Evolutionary conservation across 129 eudicot species (phyloP), one percentile per base, ranked within the genome.

Genomic region (Oenanthe sinensis): DNA sequence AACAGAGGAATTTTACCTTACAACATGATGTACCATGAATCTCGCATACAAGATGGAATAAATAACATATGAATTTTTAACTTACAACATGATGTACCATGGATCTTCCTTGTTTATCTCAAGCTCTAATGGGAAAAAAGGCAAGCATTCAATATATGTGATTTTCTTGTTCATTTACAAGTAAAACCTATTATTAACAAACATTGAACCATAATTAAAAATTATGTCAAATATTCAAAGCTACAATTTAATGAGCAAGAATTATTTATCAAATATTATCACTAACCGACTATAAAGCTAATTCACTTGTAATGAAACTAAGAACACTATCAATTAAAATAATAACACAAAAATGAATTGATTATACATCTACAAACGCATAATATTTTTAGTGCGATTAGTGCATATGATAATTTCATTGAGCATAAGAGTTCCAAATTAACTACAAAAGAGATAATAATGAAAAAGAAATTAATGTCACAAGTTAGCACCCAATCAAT

Each of bases 21-120:
- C 97, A 76, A 91, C 94, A 87, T 91, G 98, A 58, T 94, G 98
- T 5, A 90, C 98, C 98, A 94, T 28, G 91, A 81, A 87, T 94
- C 98, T 74, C 88, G 79, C 78, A 33, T 33, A 33, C 36, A 33
- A 33, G 36, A 33, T 1, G 1, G 36, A 33, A 33, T 33, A 33
- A 33, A 33, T 33, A 33, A 1, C 1, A 33, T 0, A 33, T 0
- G 36, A 33, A 33, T 85, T 85, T 81, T 91, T 83, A 82, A 94
- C 39, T 74, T 86, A 8, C 96, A 33, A 33, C 36, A 33, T 33
- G 1, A 33, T 33, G 36, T 1, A 33, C 36, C 36, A 33, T 33
- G 36, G 36, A 33, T 33, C 36, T 33, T 33, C 36, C 36, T 33
- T 33, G 1, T 33, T 33, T 33, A 33, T 33, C 36, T 33, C 96